Evolutionary conservation across 371 early-diverging fungal species (phyloP), one percentile per base, ranked within the genome.

Genomic region (Mucor racemosus): DNA sequence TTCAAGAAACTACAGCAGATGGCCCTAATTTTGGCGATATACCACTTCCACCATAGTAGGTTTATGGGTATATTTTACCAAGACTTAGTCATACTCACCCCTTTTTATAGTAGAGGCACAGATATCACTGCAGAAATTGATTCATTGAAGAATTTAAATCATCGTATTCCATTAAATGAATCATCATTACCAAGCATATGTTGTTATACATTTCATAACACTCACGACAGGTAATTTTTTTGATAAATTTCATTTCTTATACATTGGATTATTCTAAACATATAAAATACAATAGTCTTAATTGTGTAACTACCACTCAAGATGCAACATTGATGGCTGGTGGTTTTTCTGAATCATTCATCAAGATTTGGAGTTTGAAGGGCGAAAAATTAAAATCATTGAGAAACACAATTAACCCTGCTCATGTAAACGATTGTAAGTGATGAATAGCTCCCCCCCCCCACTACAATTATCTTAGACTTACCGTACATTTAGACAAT

Each of bases 121-220:
- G 94, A 93, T 74, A 81, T 95, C 21, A 79, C 80, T 39, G 80
- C 86, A 46, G 88, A 92, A 63, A 75, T 96, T 5, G 87, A 90
- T 35, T 79, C 71, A 35, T 78, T 99, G 44, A 90, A 90, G 61
- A 97, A 99, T 62, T 61, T 95, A 4, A 81, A 90, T 69, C 90
- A 93, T 60, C 89, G 94, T 60, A 87, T 93, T 8, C 78, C 85
- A 4, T 72, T 96, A 31, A 83, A 88, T 8, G 84, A 89, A 15
- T 81, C 86, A 7, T 88, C 92, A 8, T 82, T 96, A 33, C 98
- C 99, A 5, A 94, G 95, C 19, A 91, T 99, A 40, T 96, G 96
- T 79, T 95, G 94, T 72, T 98, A 96, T 78, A 99, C 99, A n/a
- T 91, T 99, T 62, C 96, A 97, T 77, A 99, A 99, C 74, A 92